Base-by-base conservation (phyloP, 257 asterid species). In the Henckelia pumila region DNA sequence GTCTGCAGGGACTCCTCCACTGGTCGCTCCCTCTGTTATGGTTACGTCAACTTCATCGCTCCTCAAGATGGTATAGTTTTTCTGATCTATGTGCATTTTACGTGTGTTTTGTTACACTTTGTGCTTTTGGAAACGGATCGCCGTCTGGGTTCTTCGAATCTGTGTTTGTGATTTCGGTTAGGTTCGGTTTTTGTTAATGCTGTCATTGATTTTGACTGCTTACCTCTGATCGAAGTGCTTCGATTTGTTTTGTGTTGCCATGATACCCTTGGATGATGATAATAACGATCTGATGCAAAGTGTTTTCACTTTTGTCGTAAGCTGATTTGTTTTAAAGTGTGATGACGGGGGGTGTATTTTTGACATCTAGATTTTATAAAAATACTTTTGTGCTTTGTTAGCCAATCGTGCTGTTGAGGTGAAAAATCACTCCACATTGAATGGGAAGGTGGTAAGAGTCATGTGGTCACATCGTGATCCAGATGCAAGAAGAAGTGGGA, bases 391-490 rank as follows among this genome's bases (percentile, higher is more conserved):
- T 58, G 29, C 21, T 47, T 26, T 33, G 59, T 35, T 57, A 83
- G 86, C 88, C 57, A 17, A 62, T 49, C 75, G 62, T 37, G 84
- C 86, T 62, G 72, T 83, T 44, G 82, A 83, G 59, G 73, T 16
- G 79, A 83, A 83, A 78, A 83, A 83, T 52, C 82, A 70, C 49
- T 71, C 84, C 58, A 64, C 59, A 1, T 66, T 83, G 84, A 66
- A 80, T 21, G 88, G 86, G 16, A 80, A 66, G 66, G 71, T 20
- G 59, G 81, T 83, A 13, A 78, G 88, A 73, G 88, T 83, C 58
- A 78, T 66, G 86, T 78, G 84, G 88, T 83, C 88, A 0, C 78
- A 62, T 62, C 84, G 85, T 71, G 88, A 83, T 69, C 58, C 88
- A 33, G 84, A 80, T 62, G 76, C 81, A 47, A 78, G 88, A 69